phyloP scores from a whole-genome alignment of 2,329 filamentous ascomycete species.

The Talaromyces funiculosus region DNA sequence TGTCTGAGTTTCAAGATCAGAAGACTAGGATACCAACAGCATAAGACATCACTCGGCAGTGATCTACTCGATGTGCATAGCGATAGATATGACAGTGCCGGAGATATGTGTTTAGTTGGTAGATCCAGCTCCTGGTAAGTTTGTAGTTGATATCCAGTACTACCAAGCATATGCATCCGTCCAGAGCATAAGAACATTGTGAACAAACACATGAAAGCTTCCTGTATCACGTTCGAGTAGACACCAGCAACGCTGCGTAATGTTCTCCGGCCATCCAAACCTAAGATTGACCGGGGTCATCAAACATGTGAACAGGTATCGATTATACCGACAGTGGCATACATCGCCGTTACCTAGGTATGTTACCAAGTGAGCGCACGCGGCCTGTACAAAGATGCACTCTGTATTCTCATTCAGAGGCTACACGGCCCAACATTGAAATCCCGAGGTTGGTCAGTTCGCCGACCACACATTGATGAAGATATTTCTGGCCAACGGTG shows the following conservation, averaged over 20 bases:
- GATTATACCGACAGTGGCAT: not conserved
- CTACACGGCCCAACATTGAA: not conserved
- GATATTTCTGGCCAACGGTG: not conserved
- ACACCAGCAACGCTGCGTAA: not conserved
- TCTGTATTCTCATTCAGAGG: not conserved
- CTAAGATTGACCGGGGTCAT: not conserved
- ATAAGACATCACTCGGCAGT: not conserved
- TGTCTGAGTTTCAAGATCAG: too few species aligned
- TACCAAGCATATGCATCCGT: not conserved
- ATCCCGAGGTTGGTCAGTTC: conserved; percentile 3
- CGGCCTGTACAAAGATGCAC: not conserved
- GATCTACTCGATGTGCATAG: not conserved
- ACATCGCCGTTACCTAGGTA: not conserved
- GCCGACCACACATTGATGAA: conserved; percentile 8
- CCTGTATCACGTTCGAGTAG: not conserved
- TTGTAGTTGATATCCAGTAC: not conserved
- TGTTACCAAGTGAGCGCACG: not conserved
- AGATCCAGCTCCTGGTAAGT: not conserved
- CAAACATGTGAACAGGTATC: not conserved
- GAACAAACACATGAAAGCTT: not conserved
- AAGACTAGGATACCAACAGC: not conserved
- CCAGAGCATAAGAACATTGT: not conserved
- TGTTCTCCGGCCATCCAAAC: not conserved
- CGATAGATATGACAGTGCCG: not conserved
- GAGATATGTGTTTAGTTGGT: not conserved